Base-by-base conservation (phyloP, 2,329 filamentous ascomycete genomes). In the Epichloe elymi region DNA sequence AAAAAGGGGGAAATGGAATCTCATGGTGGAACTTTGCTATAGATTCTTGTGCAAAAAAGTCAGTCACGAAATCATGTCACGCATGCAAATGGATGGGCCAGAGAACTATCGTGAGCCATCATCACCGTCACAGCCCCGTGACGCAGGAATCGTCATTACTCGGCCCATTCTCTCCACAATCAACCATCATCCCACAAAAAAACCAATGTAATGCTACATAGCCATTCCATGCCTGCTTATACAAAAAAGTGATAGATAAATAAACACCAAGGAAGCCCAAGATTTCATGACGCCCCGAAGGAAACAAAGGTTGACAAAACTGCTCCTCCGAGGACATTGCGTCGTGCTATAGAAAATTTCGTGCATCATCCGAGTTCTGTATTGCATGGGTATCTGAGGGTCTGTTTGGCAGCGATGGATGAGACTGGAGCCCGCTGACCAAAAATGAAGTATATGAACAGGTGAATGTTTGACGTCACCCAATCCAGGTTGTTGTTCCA, bases 141-240 rank as follows among this genome's bases (percentile, higher is more conserved):
- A 49, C 40, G 48, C 26, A 30, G n/a, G 17, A 37, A 12, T 15
- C 23, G 44, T 50, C 2, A 50, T 40, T 35, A 45, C 30, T 5
- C 14, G 26, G 38, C 39, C 39, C 37, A 17, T 35, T 12, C 20
- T 12, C 20, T 47, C 17, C 37, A 2, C 30, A 20, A 11, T 33
- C 50, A 3, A 5, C 19, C 35, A n/a, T 11, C 40, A 3, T 26
- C 37, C 20, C 40, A 40, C 33, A 35, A 40, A 2, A 2, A 33
- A 3, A 26, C 36, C 8, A 38, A 26, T 7, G 26, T 40, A 43
- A 37, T 44, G 39, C 37, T 44, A 43, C 45, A 52, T 36, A 46
- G 8, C 30, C 3, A 38, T 48, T 39, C 40, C 49, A 52, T 50
- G 54, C 54, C 42, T 53, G 39, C 56, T 53, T 54, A 57, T 53